Evolutionary conservation across 2,329 filamentous ascomycete species (phyloP).

Genomic region (Xylaria sp.): DNA sequence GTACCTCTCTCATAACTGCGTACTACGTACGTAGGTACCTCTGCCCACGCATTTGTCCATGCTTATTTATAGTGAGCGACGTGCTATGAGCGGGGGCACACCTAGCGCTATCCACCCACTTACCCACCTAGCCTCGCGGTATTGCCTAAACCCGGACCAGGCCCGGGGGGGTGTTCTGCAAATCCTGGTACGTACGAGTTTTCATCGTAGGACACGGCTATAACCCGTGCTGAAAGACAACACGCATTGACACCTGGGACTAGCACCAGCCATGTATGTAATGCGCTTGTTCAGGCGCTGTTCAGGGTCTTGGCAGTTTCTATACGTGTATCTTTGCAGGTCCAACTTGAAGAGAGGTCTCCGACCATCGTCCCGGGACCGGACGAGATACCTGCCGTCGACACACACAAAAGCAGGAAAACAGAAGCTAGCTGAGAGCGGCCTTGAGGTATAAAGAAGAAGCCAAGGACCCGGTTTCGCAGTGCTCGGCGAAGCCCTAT

Average conservation of each 20-base stretch:
- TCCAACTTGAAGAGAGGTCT: not conserved
- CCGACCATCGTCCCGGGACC: conserved; percentile 2
- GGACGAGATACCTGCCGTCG: not conserved
- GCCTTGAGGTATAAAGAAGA: conserved; percentile 2
- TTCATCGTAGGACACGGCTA: not conserved
- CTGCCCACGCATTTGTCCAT: not conserved
- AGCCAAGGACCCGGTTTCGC: conserved; percentile 24
- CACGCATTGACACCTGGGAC: not conserved
- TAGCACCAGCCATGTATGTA: not conserved
- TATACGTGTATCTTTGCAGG: not conserved
- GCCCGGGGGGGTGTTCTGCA: not conserved
- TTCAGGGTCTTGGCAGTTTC: not conserved
- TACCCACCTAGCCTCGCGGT: not conserved
- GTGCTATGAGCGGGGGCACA: not conserved
- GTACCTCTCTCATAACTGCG: too few species aligned
- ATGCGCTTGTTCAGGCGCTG: not conserved
- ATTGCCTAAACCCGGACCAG: not conserved
- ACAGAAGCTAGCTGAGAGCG: not conserved
- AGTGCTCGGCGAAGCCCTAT: conserved; percentile 2
- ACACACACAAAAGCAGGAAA: not conserved
- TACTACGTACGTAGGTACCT: not conserved
- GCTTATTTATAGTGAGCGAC: conserved; percentile 4
- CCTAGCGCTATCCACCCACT: not conserved
- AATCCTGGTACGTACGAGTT: not conserved
- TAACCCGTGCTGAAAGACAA: not conserved